Evolutionary conservation across 2,329 filamentous ascomycete species (phyloP).

Genomic region (Colletotrichum sp.): DNA sequence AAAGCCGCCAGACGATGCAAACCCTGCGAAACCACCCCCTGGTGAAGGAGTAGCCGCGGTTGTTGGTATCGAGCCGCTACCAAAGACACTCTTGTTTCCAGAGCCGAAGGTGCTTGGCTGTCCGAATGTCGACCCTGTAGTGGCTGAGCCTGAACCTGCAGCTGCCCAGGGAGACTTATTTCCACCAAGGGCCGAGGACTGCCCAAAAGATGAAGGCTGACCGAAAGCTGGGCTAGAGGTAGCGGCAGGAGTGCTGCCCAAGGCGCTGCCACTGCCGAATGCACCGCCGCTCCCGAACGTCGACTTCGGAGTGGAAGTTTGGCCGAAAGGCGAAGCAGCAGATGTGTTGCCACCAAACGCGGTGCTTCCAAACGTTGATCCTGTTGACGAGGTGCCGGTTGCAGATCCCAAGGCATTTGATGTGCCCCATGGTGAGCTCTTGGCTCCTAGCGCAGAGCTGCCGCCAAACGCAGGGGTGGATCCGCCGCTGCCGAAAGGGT

Average conservation of each 20-base stretch:
- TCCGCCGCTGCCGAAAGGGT: slow-evolving; percentile 29
- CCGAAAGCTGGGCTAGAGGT: slow-evolving; percentile 38
- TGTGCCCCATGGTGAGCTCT: slow-evolving; percentile 56
- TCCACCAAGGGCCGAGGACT: slow-evolving; percentile 51
- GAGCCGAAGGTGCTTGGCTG: slow-evolving; percentile 53
- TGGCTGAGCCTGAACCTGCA: slow-evolving; percentile 34
- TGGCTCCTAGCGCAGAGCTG: slow-evolving; percentile 53
- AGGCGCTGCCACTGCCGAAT: neutral
- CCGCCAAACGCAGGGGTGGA: slow-evolving; percentile 49
- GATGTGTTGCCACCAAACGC: slow-evolving; percentile 45
- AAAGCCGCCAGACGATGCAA: slow-evolving; percentile 62
- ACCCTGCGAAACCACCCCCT: slow-evolving; percentile 56
- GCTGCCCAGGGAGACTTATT: slow-evolving; percentile 60
- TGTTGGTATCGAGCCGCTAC: slow-evolving; percentile 28
- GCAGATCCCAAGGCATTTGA: neutral
- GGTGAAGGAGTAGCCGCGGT: slow-evolving; percentile 35
- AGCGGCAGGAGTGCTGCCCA: slow-evolving; percentile 19
- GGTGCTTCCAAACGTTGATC: slow-evolving; percentile 48
- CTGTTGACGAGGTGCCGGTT: slow-evolving; percentile 26
- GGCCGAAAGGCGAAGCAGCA: slow-evolving; percentile 52
- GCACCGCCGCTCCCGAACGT: neutral
- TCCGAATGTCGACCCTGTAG: slow-evolving; percentile 55
- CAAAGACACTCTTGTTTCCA: slow-evolving; percentile 43
- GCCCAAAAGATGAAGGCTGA: slow-evolving; percentile 52
- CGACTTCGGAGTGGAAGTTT: slow-evolving; percentile 39